These are phyloP conservation scores for Solanum chacoense DNA, from an alignment of 305 asterid species.

Conservation along the genomic window DNA sequence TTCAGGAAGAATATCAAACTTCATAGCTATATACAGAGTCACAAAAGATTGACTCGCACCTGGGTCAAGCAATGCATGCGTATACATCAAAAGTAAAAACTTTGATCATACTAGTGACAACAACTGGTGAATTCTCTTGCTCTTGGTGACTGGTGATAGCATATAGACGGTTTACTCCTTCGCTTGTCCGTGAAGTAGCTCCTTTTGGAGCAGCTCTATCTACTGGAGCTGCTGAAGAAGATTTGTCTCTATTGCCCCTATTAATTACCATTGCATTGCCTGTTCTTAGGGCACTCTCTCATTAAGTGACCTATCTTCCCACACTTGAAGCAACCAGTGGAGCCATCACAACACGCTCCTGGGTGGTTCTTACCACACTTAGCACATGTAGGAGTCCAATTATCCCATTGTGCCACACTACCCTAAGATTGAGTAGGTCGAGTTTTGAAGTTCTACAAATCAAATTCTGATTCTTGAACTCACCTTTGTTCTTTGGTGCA, in stretches of 20 bases:
- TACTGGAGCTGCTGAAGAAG: neutral
- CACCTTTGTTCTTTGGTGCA: neutral
- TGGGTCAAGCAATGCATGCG: neutral
- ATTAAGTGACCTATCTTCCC: neutral
- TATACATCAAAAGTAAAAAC: neutral
- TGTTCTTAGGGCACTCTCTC: neutral
- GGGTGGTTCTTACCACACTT: neutral
- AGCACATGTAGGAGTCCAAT: neutral
- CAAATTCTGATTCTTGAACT: neutral
- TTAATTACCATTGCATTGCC: neutral
- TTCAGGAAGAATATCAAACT: neutral
- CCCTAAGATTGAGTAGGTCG: neutral
- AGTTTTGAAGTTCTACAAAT: neutral
- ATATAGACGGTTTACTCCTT: neutral
- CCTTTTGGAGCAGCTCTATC: neutral
- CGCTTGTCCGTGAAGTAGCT: neutral
- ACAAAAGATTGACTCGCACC: neutral
- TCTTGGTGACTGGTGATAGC: neutral
- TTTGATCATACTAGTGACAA: neutral
- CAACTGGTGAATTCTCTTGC: neutral
- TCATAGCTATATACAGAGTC: neutral
- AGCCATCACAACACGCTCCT: neutral
- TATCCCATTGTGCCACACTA: neutral
- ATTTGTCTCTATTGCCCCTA: neutral
- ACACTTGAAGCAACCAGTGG: neutral